These are phyloP conservation scores for Teratosphaeriaceae sp. DNA, from an alignment of 2,329 filamentous ascomycete species.

Conservation along the genomic window DNA sequence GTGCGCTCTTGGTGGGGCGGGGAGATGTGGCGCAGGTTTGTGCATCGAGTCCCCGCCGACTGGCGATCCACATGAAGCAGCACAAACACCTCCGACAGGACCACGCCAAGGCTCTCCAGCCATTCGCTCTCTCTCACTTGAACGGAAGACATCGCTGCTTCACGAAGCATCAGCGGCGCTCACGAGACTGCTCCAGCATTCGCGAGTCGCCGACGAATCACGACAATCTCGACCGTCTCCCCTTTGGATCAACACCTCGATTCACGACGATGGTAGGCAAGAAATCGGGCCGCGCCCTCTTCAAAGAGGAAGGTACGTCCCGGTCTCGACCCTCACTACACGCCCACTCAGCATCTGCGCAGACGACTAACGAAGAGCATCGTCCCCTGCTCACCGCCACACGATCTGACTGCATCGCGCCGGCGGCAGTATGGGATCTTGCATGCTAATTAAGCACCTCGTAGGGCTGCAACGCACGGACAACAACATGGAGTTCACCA, in stretches of 20 bases:
- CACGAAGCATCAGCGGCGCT: no score
- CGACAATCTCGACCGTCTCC: background rate
- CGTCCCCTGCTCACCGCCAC: conserved; percentile 3
- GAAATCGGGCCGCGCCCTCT: conserved; percentile 56
- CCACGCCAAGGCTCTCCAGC: no score
- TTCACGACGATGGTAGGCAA: conserved; percentile 64
- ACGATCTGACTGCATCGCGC: background rate
- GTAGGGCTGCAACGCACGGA: conserved; percentile 84
- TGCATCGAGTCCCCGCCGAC: background rate
- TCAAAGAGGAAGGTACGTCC: conserved; percentile 53
- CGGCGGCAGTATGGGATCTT: conserved; percentile 7
- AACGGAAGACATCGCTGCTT: no score
- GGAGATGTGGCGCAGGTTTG: background rate
- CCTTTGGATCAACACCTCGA: conserved; percentile 14
- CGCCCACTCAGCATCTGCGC: no score
- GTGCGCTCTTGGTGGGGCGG: background rate
- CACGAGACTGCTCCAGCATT: no score
- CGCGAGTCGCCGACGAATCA: background rate
- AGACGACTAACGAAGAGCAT: conserved; percentile 7
- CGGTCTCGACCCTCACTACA: conserved; percentile 4
- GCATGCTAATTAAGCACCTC: conserved; percentile 10
- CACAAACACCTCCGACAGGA: background rate
- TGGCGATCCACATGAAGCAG: no score
- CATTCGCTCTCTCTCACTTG: no score
- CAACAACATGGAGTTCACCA: conserved; percentile 95